Conservation (phyloP, 108 stramenopile genomes). For the Nitzschia inconspicua region DNA sequence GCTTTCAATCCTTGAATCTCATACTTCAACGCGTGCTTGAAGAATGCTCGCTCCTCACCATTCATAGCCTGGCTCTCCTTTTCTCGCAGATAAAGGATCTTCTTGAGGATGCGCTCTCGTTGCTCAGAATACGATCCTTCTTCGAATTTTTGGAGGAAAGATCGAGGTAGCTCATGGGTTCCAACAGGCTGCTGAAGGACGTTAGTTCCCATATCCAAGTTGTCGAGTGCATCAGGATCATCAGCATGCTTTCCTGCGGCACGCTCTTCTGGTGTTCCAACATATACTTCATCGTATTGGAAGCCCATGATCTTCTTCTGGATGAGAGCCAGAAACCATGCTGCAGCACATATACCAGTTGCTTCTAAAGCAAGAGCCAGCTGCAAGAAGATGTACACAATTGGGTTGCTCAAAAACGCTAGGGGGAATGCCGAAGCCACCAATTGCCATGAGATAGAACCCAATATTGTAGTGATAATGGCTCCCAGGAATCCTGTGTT, state of each 20-base stretch:
- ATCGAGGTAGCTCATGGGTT: not conserved
- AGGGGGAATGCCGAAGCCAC: slow-evolving; percentile 72
- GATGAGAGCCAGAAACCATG: slow-evolving; percentile 63
- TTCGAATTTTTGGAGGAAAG: not conserved
- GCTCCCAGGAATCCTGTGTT: slow-evolving; percentile 81
- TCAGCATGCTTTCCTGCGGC: slow-evolving; percentile 29
- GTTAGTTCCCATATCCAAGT: slow-evolving; percentile 10
- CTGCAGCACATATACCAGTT: slow-evolving; percentile 55
- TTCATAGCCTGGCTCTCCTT: slow-evolving; percentile 2
- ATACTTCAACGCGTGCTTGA: slow-evolving; percentile 16
- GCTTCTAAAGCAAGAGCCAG: slow-evolving; percentile 52
- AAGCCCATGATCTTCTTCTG: slow-evolving; percentile 37
- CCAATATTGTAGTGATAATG: slow-evolving; percentile 75
- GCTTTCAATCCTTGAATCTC: slow-evolving; percentile 18
- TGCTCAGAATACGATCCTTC: slow-evolving; percentile 16
- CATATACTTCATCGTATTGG: slow-evolving; percentile 68
- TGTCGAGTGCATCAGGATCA: not conserved
- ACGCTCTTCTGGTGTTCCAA: slow-evolving; percentile 71
- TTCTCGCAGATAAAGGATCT: slow-evolving; percentile 26
- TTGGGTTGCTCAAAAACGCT: slow-evolving; percentile 61
- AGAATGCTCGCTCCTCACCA: slow-evolving; percentile 22
- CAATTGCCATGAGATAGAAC: slow-evolving; percentile 74
- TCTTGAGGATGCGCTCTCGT: slow-evolving; percentile 19
- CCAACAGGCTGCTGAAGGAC: slow-evolving; percentile 12
- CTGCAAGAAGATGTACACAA: slow-evolving; percentile 50